Evolutionary conservation across 495 filamentous ascomycete species (phyloP).

Genomic region (Annulohypoxylon maeteangense): DNA sequence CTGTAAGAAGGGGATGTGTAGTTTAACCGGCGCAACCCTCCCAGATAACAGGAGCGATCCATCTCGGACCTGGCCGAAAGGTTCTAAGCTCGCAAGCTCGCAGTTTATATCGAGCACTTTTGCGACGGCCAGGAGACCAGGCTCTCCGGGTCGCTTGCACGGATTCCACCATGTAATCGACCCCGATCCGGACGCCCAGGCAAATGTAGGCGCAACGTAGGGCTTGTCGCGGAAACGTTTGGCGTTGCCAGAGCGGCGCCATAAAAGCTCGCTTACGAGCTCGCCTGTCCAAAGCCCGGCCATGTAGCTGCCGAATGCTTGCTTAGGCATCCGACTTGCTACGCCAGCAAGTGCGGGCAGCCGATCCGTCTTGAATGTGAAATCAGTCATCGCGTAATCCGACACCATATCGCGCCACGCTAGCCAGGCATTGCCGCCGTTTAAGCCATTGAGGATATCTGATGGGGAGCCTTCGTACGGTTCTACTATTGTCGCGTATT

Average conservation of each 20-base stretch:
- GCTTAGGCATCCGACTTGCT: constrained; percentile 2
- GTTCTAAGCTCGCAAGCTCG: not conserved
- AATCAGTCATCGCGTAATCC: not conserved
- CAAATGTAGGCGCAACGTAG: not conserved
- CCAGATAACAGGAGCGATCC: not conserved
- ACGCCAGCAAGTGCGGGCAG: not conserved
- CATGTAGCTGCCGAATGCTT: not conserved
- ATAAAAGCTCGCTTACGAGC: constrained; percentile 1
- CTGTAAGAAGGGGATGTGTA: not conserved
- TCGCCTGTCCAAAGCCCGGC: constrained; percentile 4
- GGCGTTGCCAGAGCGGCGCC: not conserved
- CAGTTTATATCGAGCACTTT: not conserved
- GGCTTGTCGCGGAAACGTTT: constrained; percentile 4
- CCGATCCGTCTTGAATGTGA: constrained; percentile 3
- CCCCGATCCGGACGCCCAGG: constrained; percentile 5
- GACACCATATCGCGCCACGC: not conserved
- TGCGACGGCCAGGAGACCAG: not conserved
- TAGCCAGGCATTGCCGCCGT: not conserved
- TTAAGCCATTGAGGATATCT: not conserved
- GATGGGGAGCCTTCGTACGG: not conserved
- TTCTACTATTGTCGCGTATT: not conserved
- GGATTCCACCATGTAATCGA: not conserved
- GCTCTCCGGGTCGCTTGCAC: not conserved
- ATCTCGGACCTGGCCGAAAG: constrained; percentile 1
- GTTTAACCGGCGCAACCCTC: not conserved